phyloP scores from a whole-genome alignment of 768 basidiomycete species.

The Austroboletus eburneus region DNA sequence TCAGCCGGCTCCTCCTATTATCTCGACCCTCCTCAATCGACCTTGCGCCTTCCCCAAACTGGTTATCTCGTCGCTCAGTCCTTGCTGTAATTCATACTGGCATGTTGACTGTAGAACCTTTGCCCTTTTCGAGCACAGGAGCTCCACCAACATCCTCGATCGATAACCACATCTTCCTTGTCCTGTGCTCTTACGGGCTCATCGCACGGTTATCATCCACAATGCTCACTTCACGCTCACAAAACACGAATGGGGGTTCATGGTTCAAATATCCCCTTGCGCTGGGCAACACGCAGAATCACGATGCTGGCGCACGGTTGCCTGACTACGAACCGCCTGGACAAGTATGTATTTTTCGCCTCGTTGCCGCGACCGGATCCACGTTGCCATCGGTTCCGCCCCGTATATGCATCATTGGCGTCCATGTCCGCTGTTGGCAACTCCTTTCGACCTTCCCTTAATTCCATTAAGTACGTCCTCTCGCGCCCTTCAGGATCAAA shows the following conservation, averaged over 20 bases:
- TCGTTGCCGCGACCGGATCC: slow-evolving; percentile 34
- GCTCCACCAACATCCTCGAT: slow-evolving; percentile 43
- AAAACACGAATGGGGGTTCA: slow-evolving; percentile 47
- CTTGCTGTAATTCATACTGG: no score
- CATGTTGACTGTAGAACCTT: no score
- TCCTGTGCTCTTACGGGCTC: slow-evolving; percentile 76
- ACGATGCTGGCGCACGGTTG: slow-evolving; percentile 28
- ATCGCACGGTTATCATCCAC: slow-evolving; percentile 43
- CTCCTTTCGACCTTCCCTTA: slow-evolving; percentile 17
- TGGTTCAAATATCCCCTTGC: slow-evolving; percentile 54
- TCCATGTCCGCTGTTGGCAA: slow-evolving; percentile 31
- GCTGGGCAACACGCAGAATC: slow-evolving; percentile 29
- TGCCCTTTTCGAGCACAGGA: no score
- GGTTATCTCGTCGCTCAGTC: no score
- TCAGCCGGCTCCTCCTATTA: slow-evolving; percentile 56
- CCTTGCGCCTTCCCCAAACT: slow-evolving; percentile 91
- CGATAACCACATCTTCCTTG: slow-evolving; percentile 41
- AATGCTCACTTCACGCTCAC: slow-evolving; percentile 27
- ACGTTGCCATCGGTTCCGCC: slow-evolving; percentile 19
- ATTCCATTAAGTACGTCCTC: slow-evolving; percentile 43
- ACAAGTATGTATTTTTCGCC: slow-evolving; percentile 67
- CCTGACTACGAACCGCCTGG: slow-evolving; percentile 30
- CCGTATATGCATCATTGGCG: slow-evolving; percentile 24
- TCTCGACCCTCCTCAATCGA: slow-evolving; percentile 70
- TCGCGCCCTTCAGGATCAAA: slow-evolving; percentile 19